Evolutionary conservation across 169 alveolate genomes (phyloP), one percentile per base, ranked within the genome.

Genomic region (Plasmodium ovale): DNA sequence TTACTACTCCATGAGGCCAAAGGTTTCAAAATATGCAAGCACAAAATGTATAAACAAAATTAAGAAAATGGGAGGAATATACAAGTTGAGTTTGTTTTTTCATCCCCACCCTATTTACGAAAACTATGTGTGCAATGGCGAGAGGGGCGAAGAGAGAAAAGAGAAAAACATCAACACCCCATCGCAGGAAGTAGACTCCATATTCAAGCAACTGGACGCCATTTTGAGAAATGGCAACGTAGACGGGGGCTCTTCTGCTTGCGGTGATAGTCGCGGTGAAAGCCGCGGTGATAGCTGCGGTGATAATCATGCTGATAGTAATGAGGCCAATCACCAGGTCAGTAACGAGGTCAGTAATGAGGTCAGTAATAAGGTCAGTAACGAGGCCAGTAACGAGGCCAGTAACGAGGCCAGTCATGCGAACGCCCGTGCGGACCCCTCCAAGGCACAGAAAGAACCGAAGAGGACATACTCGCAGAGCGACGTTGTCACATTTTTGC

Each of bases 1-100:
- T 3, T 82, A 82, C 29, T 82, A 64, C 42, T 58, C 79, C 16
- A 82, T 82, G 90, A 25, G 90, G 3, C 90, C 90, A n/a, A 82
- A 82, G 16, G 90, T 82, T 23, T 82, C 90, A 0, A 82, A 82
- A 49, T 82, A 82, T 56, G 84, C 70, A 2, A 82, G 90, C 9
- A 82, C 90, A 4, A 37, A 82, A 27, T 82, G 79, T 31, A 35
- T 82, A 10, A 82, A 82, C 9, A 82, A 65, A 67, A 64, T 82
- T 25, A 82, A 82, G 31, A 92, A 87, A 62, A 84, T 87, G 6
- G 93, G 93, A 3, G 89, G 92, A 4, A 53, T 92, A 6, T 87
- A 92, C 60, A 92, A 87, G 25, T 71, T 92, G 37, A 77, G 89
- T 44, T 70, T 96, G 19, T 98, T 39, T 3, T 59, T 33, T 19